These are phyloP conservation scores for Triticum urartu DNA, from an alignment of 176 grass and related monocot species.

Conservation along the genomic window DNA sequence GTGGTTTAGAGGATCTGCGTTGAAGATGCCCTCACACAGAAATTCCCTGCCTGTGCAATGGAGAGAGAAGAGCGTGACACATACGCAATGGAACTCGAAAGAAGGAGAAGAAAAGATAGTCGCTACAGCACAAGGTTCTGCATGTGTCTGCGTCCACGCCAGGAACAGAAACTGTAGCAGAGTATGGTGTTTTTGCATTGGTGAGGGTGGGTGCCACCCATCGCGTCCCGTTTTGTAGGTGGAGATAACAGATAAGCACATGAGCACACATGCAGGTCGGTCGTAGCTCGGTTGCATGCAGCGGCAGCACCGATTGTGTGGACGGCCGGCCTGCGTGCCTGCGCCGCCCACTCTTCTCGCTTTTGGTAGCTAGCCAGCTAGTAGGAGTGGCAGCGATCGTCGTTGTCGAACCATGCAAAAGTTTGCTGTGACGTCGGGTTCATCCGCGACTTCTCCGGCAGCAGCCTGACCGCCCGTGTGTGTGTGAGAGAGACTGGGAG, in stretches of 20 bases:
- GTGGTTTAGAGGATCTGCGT: too few species aligned
- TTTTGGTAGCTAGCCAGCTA: neutral
- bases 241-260: neutral
- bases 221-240: neutral
- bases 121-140: neutral
- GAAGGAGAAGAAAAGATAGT: neutral
- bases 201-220: too few species aligned
- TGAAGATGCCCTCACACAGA: too few species aligned
- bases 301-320: neutral
- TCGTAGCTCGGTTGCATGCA: neutral
- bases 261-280: neutral
- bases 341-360: neutral
- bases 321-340: neutral
- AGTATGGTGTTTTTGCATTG: neutral
- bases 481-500: too few species aligned
- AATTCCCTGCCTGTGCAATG: too few species aligned
- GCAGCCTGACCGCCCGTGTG: neutral
- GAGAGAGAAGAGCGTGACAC: too few species aligned
- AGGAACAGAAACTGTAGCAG: too few species aligned
- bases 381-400: neutral
- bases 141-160: too few species aligned
- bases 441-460: conserved; percentile 17
- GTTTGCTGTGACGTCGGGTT: neutral
- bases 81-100: neutral
- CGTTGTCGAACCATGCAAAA: neutral